These are phyloP conservation scores for Cladophialophora carrionii DNA, from an alignment of 2,329 filamentous ascomycete species.

Conservation along the genomic window DNA sequence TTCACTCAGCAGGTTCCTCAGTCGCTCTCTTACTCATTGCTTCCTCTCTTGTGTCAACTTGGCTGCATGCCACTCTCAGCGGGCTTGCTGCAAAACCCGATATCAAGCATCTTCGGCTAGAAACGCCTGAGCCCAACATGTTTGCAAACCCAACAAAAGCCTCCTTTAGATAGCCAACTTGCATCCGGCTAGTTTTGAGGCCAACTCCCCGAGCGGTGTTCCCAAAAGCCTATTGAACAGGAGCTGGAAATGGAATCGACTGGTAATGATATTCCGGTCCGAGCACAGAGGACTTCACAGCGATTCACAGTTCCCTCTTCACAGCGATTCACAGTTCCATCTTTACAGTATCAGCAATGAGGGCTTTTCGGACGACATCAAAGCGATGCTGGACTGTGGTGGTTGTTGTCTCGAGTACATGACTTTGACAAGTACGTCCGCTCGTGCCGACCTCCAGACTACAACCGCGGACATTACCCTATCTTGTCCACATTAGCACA, in stretches of 20 bases:
- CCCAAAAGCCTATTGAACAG: background rate
- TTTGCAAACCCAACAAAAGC: background rate
- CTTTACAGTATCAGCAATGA: too few species aligned
- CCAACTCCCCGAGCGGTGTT: background rate
- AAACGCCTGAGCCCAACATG: background rate
- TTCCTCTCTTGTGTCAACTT: background rate
- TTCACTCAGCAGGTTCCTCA: background rate
- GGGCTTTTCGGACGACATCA: too few species aligned
- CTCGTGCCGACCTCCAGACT: too few species aligned
- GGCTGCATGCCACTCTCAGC: background rate
- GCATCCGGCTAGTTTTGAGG: background rate
- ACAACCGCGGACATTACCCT: background rate
- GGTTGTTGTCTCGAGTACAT: too few species aligned
- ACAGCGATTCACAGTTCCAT: too few species aligned
- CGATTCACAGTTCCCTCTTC: too few species aligned
- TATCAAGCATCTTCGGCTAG: background rate
- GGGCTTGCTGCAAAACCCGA: background rate
- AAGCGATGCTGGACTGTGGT: too few species aligned
- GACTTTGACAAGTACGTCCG: too few species aligned
- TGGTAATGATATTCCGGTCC: background rate
- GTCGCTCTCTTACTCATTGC: background rate
- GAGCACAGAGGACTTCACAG: background rate
- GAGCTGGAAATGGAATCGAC: background rate
- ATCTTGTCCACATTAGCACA: background rate
- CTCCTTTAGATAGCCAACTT: background rate